These are phyloP conservation scores for Brassica napus DNA, from an alignment of 345 rosid genomes.

Conservation along the genomic window Da-Ae NC_063436.1:35095001-35095500, in stretches of 20 bases:
- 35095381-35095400: conserved; percentile 30
- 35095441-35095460: background rate
- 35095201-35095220: background rate
- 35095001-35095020: conserved; percentile 94
- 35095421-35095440: background rate
- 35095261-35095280: background rate
- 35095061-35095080: conserved; percentile 95
- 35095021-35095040: conserved; percentile 99
- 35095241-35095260: conserved; percentile 1
- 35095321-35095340: conserved; percentile 93
- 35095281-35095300: conserved; percentile 80
- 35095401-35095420: background rate
- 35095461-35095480: background rate
- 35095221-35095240: background rate
- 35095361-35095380: conserved; percentile 51
- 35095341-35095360: conserved; percentile 90
- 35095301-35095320: conserved; percentile 97
- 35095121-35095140: conserved; percentile 93
- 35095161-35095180: conserved; percentile 97
- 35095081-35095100: conserved; percentile 94
- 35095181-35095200: conserved; percentile 66
- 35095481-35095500: conserved; percentile 67
- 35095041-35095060: conserved; percentile 87
- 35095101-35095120: conserved; percentile 79
- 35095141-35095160: conserved; percentile 95